Evolutionary conservation across 352 stramenopile species (phyloP), one percentile per base, ranked within the genome.

Genomic region (Globisporangium parvum): DNA sequence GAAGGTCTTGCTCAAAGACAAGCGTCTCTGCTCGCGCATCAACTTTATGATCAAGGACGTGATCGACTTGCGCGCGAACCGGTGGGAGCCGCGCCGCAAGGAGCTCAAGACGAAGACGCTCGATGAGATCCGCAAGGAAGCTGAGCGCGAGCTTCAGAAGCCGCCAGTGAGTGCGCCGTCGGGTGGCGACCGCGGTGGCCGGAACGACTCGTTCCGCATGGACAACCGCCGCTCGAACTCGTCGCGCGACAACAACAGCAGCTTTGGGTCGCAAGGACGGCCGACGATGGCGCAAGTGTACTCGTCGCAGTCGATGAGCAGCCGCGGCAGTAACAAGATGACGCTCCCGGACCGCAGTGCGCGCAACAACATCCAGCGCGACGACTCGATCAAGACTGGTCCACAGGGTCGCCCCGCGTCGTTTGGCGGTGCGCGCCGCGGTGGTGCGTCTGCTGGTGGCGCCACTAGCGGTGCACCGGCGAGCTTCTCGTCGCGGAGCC

Each of bases 1-100:
- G 57, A 78, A 78, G 49, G 80, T 86, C 53, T 61, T 95, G 31
- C 66, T 80, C n/a, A 93, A 93, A 67, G 80, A 95, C 70, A 93
- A 95, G 55, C 82, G 82, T 10, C 61, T 95, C 10, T 89, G 72
- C 33, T 95, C 85, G 55, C 82, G 94, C 71, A 96, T 97, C 55
- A 84, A 85, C 48, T 98, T 98, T 66, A 97, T 97, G 86, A 96
- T 98, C 64, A 87, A 91, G 55, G 94, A 98, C 71, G 75, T 98
- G 28, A 93, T 98, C 60, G 94, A 98, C 37, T 70, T 98, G 63
- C 78, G 93, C 21, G 65, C 73, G 6, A 97, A 97, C 63, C 78
- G 73, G 31, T 98, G 96, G 96, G 79, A 96, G 53, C 85, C 90
- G 14, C 79, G 92, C 20, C 87, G 94, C n/a, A 95, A 98, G 68